Evolutionary conservation across 2,329 filamentous ascomycete genomes (phyloP).

Genomic region (Colletotrichum orchidophilum): DNA sequence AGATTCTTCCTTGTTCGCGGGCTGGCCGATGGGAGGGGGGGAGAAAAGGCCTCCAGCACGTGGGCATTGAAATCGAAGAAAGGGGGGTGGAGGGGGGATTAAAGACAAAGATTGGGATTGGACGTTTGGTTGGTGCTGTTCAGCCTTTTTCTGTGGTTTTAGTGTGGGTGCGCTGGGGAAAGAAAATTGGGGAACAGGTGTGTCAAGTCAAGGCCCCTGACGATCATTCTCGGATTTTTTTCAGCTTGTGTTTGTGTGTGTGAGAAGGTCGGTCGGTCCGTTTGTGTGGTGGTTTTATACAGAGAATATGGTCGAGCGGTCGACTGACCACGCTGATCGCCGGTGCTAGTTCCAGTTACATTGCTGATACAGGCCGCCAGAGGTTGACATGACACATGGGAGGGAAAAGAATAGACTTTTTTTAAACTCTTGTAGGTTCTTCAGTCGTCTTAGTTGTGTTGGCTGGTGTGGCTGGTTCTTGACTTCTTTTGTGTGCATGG

Average conservation of each 20-base stretch:
- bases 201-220: conserved; percentile 32
- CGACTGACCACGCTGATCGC: neutral
- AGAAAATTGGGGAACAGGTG: neutral
- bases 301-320: too few species aligned
- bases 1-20: neutral
- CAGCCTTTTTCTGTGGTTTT: neutral
- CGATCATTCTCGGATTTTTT: conserved; percentile 10
- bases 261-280: neutral
- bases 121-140: neutral
- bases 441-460: neutral
- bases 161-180: conserved; percentile 29
- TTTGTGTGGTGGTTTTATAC: neutral
- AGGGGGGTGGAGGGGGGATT: neutral
- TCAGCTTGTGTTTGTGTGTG: neutral
- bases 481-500: neutral
- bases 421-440: neutral
- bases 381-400: neutral
- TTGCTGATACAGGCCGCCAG: neutral
- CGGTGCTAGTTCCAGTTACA: neutral
- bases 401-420: neutral
- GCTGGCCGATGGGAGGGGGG: neutral
- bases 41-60: conserved; percentile 8
- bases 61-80: neutral
- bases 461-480: neutral
- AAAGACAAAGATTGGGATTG: neutral